Conservation (phyloP, 78 protist genomes). For the Planoprotostelium fungivorum region DNA sequence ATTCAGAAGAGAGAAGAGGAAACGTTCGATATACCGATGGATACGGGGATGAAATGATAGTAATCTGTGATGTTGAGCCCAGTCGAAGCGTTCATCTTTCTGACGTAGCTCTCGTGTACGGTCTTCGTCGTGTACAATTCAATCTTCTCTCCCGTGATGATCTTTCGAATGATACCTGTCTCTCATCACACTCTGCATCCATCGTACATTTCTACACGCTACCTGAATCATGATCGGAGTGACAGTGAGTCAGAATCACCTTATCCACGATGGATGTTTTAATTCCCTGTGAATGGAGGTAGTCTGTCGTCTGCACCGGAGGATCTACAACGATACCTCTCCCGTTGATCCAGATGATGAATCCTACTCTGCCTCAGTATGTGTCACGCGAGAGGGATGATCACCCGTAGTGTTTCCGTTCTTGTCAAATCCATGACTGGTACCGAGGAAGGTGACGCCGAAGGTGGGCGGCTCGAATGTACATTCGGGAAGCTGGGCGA, state of each 20-base stretch:
- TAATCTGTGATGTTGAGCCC: constrained; percentile 21
- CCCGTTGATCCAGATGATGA: constrained; percentile 70
- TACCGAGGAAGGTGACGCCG: constrained; percentile 69
- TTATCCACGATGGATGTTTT: constrained; percentile 27
- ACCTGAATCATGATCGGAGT: constrained; percentile 70
- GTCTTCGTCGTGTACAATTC: constrained; percentile 57
- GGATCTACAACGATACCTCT: constrained; percentile 65
- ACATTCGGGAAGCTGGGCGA: background rate
- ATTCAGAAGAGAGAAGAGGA: background rate
- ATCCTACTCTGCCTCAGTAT: constrained; percentile 1
- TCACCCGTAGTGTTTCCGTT: constrained; percentile 62
- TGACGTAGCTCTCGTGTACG: constrained; percentile 37
- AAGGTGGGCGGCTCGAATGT: constrained; percentile 65
- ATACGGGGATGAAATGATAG: constrained; percentile 48
- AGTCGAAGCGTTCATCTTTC: constrained; percentile 52
- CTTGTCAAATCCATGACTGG: constrained; percentile 62
- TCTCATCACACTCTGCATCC: background rate
- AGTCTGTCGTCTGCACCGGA: constrained; percentile 43
- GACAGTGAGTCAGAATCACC: constrained; percentile 76
- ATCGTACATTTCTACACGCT: background rate
- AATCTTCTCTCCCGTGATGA: constrained; percentile 40
- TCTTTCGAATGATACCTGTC: constrained; percentile 58
- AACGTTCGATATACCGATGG: constrained; percentile 45
- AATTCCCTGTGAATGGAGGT: constrained; percentile 26
- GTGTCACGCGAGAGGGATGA: background rate